Base-by-base conservation (phyloP, 768 basidiomycete species). In the Kwoniella sp. region DNA sequence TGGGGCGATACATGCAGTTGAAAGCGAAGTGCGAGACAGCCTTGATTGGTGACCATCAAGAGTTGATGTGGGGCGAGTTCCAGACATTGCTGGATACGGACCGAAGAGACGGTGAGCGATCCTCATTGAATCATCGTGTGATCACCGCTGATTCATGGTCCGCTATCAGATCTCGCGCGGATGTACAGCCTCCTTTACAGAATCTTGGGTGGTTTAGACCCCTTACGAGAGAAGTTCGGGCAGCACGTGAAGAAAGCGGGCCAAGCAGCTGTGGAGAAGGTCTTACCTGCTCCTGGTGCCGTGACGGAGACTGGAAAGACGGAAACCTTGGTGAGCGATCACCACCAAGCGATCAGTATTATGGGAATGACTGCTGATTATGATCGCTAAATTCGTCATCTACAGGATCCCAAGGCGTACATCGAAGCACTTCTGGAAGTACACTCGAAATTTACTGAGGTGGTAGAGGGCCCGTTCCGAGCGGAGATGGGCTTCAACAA, bases 401-500 rank as follows among this genome's bases (percentile, higher is more conserved):
- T 15, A 41, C 63, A 82, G 70, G 94, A 96, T 77, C 92, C 95
- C 26, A 96, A 93, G 81, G 88, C 89, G 29, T 99, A 98, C 73
- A 91, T 98, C 61, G 92, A 96, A 76, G 91, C 92, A 0, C 77
- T 99, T 58, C 83, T 99, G 47, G 90, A 92, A 64, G 92, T 98
- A 12, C 92, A 97, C 77, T 86, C 86, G 76, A 96, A 93, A 85
- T 94, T 93, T 81, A 87, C 87, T 29, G 91, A 92, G 72, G 91
- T 91, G 0, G 92, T 95, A 50, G 85, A 86, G 22, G 86, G 90
- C 69, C 91, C 91, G 76, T 98, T 97, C 84, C 85, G 88, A 67
- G 93, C 91, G 29, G 93, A 97, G 77, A 88, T 91, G 26, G 92
- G 92, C 9, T 99, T 99, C 79, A 90, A 93, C 28, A 92, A 92